Evolutionary conservation across 1,139 yeast genomes (phyloP).

Genomic region (Geotrichum histeridarum): DNA sequence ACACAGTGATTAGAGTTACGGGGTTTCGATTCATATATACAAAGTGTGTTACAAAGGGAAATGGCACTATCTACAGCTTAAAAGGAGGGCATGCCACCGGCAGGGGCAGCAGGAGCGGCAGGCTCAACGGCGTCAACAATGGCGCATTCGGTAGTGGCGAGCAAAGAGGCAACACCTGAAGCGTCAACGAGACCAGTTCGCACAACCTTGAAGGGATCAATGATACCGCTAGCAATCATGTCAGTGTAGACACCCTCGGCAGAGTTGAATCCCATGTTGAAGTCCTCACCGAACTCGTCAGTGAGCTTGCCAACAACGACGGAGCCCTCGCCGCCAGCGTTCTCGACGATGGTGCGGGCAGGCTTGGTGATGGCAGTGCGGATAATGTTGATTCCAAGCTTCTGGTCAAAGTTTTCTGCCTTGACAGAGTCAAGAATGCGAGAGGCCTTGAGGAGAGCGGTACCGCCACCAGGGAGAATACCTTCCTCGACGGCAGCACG

Average conservation of each 20-base stretch:
- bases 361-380: slow-evolving; percentile 95
- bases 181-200: slow-evolving; percentile 97
- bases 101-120: slow-evolving; percentile 46
- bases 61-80: neutral
- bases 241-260: slow-evolving; percentile 92
- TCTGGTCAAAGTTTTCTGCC: slow-evolving; percentile 93
- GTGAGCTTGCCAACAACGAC: slow-evolving; percentile 91
- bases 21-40: neutral
- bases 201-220: slow-evolving; percentile 98
- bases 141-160: slow-evolving; percentile 98
- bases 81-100: slow-evolving; percentile 52
- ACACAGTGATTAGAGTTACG: neutral
- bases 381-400: slow-evolving; percentile 93
- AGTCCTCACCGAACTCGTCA: slow-evolving; percentile 77
- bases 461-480: slow-evolving; percentile 99
- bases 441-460: slow-evolving; percentile 94
- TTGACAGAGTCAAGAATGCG: slow-evolving; percentile 70
- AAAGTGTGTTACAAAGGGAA: neutral
- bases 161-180: slow-evolving; percentile 93
- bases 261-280: slow-evolving; percentile 90
- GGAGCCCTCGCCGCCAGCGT: slow-evolving; percentile 98
- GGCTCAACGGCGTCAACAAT: slow-evolving; percentile 97
- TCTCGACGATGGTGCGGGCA: slow-evolving; percentile 93
- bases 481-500: slow-evolving; percentile 99
- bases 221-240: slow-evolving; percentile 96